A percentile compares a stretch with the other conserved stretches of the same genome.
Evolutionary conservation across 2,329 filamentous ascomycete species (phyloP).

Genomic region (Ascosphaera apis): DNA sequence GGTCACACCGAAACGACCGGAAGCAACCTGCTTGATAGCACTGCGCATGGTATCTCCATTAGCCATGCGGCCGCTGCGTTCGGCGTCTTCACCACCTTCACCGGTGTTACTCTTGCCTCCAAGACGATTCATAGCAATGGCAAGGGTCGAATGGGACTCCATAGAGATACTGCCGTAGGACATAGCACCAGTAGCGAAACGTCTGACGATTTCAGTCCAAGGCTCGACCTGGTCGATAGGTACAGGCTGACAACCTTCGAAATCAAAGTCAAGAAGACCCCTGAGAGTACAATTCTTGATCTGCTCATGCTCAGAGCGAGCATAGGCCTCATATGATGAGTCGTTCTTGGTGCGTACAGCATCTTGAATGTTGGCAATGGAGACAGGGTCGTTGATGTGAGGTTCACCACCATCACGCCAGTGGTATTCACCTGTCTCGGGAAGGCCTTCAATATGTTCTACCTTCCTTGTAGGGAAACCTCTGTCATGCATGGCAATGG

Average conservation of each 20-base stretch:
- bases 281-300: constrained; percentile 93
- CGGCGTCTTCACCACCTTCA: constrained; percentile 87
- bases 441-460: constrained; percentile 51
- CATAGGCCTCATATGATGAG: constrained; percentile 95
- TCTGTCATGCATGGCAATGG: constrained; percentile 82
- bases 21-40: constrained; percentile 93
- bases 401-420: constrained; percentile 93
- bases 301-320: constrained; percentile 75
- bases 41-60: constrained; percentile 95
- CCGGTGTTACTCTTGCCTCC: constrained; percentile 96
- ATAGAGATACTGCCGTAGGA: constrained; percentile 97
- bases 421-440: constrained; percentile 91
- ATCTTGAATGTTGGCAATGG: constrained; percentile 92
- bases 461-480: constrained; percentile 69
- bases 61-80: constrained; percentile 63
- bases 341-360: constrained; percentile 93
- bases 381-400: constrained; percentile 83
- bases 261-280: constrained; percentile 87
- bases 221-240: constrained; percentile 94
- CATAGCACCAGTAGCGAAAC: constrained; percentile 95
- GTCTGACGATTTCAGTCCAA: constrained; percentile 92
- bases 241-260: constrained; percentile 62
- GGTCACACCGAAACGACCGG: constrained; percentile 86
- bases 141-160: constrained; percentile 90
- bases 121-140: constrained; percentile 88